Evolutionary conservation across 208 protist genomes (phyloP).

Genomic region (Naegleria fowleri): DNA sequence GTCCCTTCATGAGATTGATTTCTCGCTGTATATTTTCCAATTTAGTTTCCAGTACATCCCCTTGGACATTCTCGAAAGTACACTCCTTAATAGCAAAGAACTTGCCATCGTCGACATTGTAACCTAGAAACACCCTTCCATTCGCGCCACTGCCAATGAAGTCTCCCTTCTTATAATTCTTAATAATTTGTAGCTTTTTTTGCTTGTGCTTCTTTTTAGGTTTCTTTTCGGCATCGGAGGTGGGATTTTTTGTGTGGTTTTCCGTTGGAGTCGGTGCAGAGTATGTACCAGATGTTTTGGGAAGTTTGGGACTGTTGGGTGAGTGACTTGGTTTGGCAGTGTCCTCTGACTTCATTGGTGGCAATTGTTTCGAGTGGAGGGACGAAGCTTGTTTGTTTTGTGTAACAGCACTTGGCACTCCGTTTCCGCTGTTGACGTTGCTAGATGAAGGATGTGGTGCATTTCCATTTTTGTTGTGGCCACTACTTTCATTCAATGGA

Average conservation of each 20-base stretch:
- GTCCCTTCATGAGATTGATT: slow-evolving; percentile 77
- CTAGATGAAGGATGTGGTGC: neutral
- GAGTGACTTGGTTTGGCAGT: neutral
- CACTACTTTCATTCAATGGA: neutral
- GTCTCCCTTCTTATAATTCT: slow-evolving; percentile 28
- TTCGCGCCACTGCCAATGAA: slow-evolving; percentile 18
- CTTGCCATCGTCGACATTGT: neutral
- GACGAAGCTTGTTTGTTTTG: neutral
- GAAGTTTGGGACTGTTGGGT: neutral
- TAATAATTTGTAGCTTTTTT: neutral
- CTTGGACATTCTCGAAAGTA: neutral
- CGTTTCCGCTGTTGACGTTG: too few species aligned
- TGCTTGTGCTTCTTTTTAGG: neutral
- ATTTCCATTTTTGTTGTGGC: neutral
- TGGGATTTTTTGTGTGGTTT: neutral
- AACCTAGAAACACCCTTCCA: slow-evolving; percentile 17
- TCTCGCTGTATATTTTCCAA: slow-evolving; percentile 69
- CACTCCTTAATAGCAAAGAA: slow-evolving; percentile 30
- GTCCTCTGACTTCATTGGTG: neutral
- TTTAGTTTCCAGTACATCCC: slow-evolving; percentile 42
- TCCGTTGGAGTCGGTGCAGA: neutral
- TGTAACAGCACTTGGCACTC: too few species aligned
- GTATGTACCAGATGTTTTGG: neutral
- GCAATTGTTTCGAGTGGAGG: neutral
- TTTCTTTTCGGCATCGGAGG: neutral